A percentile compares a stretch with the other conserved stretches of the same genome.
Evolutionary conservation across 345 rosid genomes (phyloP).

Genomic region (Heritiera fomes): DNA sequence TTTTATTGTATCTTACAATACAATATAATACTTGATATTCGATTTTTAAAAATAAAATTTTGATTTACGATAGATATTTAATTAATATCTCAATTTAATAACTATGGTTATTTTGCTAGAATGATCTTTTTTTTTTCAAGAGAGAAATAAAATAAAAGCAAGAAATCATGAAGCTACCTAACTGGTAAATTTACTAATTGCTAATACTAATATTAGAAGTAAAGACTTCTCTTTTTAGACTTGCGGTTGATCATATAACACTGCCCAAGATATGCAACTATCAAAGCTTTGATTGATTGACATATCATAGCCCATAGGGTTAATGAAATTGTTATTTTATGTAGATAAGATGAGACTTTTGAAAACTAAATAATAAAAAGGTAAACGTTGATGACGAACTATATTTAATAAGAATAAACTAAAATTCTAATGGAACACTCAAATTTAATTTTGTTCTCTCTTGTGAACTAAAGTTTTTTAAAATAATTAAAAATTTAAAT

Average conservation of each 20-base stretch:
- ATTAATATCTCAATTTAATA: too few species aligned
- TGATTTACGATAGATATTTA: too few species aligned
- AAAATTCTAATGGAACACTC: neutral
- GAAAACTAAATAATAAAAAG: neutral
- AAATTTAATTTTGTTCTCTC: neutral
- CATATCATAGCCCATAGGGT: neutral
- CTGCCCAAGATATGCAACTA: neutral
- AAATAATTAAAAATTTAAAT: neutral
- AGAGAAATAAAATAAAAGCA: neutral
- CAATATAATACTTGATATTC: too few species aligned
- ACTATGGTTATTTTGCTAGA: too few species aligned
- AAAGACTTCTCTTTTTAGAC: neutral
- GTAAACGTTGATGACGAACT: too few species aligned
- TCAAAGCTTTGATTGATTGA: neutral
- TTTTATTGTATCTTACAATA: too few species aligned
- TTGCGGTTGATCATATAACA: neutral
- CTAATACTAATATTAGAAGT: neutral
- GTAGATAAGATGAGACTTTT: neutral
- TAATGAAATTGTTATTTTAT: neutral
- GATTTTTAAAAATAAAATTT: too few species aligned
- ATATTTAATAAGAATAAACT: neutral
- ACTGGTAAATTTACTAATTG: neutral
- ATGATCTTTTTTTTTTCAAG: too few species aligned
- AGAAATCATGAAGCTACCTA: neutral
- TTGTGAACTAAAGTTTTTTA: neutral